Percentiles rank a stretch among this genome's conserved stretches.
These are phyloP conservation scores for Lunasporangiospora selenospora DNA, from an alignment of 192 early-diverging fungal species.

Conservation along the genomic window DNA sequence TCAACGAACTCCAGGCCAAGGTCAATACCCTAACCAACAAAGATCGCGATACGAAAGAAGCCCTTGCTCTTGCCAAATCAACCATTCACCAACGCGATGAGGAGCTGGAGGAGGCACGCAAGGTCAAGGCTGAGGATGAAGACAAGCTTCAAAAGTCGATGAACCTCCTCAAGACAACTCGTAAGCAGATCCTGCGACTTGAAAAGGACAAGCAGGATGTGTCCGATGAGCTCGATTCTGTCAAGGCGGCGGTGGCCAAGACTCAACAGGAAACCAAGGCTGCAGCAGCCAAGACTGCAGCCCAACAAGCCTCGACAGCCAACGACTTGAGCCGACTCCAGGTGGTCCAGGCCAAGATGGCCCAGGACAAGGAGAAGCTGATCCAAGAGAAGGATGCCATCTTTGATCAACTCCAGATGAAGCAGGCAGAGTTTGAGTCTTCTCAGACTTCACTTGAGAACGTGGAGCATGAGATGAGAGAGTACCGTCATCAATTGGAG, in stretches of 20 bases:
- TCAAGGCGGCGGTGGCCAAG: constrained; percentile 30
- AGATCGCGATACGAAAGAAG: constrained; percentile 54
- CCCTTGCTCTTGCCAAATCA: constrained; percentile 52
- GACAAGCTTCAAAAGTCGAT: constrained; percentile 57
- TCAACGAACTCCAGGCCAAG: constrained; percentile 47
- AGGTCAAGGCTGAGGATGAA: constrained; percentile 49
- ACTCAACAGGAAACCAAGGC: constrained; percentile 41
- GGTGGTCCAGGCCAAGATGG: constrained; percentile 46
- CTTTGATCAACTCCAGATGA: constrained; percentile 65
- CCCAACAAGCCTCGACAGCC: constrained; percentile 39
- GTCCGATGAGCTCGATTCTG: constrained; percentile 46
- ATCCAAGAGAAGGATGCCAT: constrained; percentile 52
- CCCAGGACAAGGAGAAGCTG: constrained; percentile 54
- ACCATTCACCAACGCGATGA: constrained; percentile 57
- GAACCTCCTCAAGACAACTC: constrained; percentile 50
- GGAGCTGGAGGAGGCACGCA: constrained; percentile 42
- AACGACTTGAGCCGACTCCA: constrained; percentile 48
- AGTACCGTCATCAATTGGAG: constrained; percentile 51
- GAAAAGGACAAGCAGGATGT: constrained; percentile 59
- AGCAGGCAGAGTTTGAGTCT: constrained; percentile 65
- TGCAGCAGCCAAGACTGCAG: constrained; percentile 13
- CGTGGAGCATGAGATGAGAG: constrained; percentile 59
- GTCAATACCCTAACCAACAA: constrained; percentile 34
- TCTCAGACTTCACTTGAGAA: constrained; percentile 64
- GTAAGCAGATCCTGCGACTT: constrained; percentile 58